These are phyloP conservation scores for Blastobotrys attinorum DNA, from an alignment of 805 yeast species.

Conservation along the genomic window DNA sequence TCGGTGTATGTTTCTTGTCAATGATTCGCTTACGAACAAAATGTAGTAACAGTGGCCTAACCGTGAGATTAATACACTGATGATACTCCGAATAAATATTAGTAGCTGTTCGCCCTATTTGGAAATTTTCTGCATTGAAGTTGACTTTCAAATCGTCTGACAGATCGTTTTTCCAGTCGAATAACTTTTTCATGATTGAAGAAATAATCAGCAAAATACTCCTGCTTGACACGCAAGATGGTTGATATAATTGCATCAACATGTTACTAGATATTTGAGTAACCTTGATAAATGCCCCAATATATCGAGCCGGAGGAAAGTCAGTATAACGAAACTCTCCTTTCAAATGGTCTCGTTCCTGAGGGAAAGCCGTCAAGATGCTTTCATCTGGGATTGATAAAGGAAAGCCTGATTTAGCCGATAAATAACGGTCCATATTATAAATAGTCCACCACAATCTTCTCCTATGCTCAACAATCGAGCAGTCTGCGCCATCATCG, in stretches of 20 bases:
- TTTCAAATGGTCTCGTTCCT: slow-evolving; percentile 2
- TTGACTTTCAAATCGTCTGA: slow-evolving; percentile 12
- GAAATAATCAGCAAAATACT: slow-evolving; percentile 13
- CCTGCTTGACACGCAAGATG: slow-evolving; percentile 6
- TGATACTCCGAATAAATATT: slow-evolving; percentile 19
- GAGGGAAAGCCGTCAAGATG: slow-evolving; percentile 14
- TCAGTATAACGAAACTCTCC: slow-evolving; percentile 10
- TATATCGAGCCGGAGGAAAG: slow-evolving; percentile 14
- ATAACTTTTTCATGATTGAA: slow-evolving; percentile 12
- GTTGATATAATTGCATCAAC: slow-evolving; percentile 16
- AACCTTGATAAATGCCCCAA: slow-evolving; percentile 17
- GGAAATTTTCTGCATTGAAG: slow-evolving; percentile 6
- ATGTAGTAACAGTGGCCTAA: slow-evolving; percentile 19
- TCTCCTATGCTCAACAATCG: slow-evolving; percentile 16
- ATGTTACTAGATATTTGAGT: slow-evolving; percentile 14
- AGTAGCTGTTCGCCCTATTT: slow-evolving; percentile 13
- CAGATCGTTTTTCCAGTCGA: slow-evolving; percentile 17
- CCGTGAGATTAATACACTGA: slow-evolving; percentile 19
- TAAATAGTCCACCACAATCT: slow-evolving; percentile 22
- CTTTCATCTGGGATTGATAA: slow-evolving; percentile 15
- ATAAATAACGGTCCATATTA: slow-evolving; percentile 16
- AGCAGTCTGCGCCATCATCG: slow-evolving; percentile 1
- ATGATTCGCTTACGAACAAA: slow-evolving; percentile 18
- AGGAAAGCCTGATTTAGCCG: slow-evolving; percentile 21
- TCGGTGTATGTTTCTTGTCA: slow-evolving; percentile 10